Conservation (phyloP, 163 green algal species). For the Scenedesmus sp. region DNA sequence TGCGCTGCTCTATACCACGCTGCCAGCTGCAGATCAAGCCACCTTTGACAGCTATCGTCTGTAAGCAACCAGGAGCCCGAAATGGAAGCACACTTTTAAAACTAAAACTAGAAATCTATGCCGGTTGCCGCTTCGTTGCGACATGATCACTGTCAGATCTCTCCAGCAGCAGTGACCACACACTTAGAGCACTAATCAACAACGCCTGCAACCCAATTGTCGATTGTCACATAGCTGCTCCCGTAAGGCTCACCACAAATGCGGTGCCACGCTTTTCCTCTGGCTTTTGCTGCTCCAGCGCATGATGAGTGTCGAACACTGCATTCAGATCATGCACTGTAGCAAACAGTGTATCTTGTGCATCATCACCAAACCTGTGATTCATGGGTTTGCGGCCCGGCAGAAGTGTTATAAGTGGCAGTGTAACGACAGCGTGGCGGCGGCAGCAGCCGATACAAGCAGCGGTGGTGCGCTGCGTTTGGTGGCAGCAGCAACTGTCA, state of each 20-base stretch:
- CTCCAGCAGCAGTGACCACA: too few relatives aligned
- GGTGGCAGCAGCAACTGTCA: not conserved
- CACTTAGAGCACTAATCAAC: too few relatives aligned
- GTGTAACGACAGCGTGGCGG: not conserved
- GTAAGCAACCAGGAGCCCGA: too few relatives aligned
- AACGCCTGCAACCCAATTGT: not conserved
- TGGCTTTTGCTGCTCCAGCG: slow-evolving; percentile 38
- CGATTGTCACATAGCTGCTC: too few relatives aligned
- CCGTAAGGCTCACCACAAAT: slow-evolving; percentile 51
- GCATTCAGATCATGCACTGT: slow-evolving; percentile 42
- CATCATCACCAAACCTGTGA: slow-evolving; percentile 29
- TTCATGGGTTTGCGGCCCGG: not conserved
- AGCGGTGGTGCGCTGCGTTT: not conserved
- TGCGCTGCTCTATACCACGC: too few relatives aligned
- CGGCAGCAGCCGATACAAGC: not conserved
- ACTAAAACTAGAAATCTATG: too few relatives aligned
- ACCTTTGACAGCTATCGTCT: too few relatives aligned
- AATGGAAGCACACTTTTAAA: too few relatives aligned
- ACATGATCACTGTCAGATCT: too few relatives aligned
- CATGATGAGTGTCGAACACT: slow-evolving; percentile 35
- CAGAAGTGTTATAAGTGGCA: too few relatives aligned
- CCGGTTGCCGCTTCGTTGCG: too few relatives aligned
- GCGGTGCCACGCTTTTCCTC: not conserved
- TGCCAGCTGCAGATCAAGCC: too few relatives aligned
- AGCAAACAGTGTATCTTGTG: slow-evolving; percentile 36